These are phyloP conservation scores for Hymenoscyphus repandus DNA, from an alignment of 2,329 filamentous ascomycete species.

Conservation along the genomic window DNA sequence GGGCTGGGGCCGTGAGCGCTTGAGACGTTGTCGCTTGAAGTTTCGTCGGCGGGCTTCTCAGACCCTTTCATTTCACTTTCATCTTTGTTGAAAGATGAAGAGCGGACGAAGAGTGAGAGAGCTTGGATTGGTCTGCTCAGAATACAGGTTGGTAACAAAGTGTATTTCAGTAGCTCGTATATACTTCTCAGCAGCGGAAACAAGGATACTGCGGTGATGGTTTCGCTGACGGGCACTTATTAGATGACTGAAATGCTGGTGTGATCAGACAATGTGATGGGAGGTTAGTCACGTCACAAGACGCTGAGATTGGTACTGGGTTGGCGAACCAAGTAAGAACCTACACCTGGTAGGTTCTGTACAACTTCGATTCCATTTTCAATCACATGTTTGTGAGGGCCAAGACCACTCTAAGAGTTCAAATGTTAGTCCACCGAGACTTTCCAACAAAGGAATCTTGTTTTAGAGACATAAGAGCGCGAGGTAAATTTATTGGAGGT, in stretches of 20 bases:
- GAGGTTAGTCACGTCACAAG: neutral
- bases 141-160: slow-evolving; percentile 6
- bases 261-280: neutral
- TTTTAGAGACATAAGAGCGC: no score
- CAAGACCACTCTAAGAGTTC: slow-evolving; percentile 10
- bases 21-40: neutral
- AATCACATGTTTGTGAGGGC: slow-evolving; percentile 4
- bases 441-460: no score
- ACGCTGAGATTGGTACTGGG: neutral
- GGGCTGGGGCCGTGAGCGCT: neutral
- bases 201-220: neutral
- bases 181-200: neutral
- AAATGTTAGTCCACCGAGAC: no score
- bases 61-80: neutral
- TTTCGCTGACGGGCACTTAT: slow-evolving; percentile 7
- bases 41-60: neutral
- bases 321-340: slow-evolving; percentile 2
- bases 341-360: slow-evolving; percentile 4
- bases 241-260: slow-evolving; percentile 5
- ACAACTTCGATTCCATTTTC: slow-evolving; percentile 5
- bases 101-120: slow-evolving; percentile 2
- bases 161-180: slow-evolving; percentile 6
- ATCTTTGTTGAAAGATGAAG: slow-evolving; percentile 2
- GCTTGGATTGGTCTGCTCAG: slow-evolving; percentile 1
- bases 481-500: no score